Percentiles rank a stretch among this genome's conserved stretches.
Conservation (phyloP, 176 grass and related monocot genomes). For the Cymbopogon citratus region DNA sequence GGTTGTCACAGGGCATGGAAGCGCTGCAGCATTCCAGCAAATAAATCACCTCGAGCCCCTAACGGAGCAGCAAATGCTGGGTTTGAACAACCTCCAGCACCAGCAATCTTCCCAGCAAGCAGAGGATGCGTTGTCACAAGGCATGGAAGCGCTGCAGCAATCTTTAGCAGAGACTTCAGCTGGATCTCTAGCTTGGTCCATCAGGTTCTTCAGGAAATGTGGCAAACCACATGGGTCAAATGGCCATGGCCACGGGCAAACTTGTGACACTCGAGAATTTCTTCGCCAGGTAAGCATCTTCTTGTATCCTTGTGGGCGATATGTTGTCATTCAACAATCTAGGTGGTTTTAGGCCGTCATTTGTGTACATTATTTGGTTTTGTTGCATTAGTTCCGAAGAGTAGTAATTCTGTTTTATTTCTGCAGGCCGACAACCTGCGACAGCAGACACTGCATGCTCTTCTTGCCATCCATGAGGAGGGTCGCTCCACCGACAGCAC, state of each 20-base stretch:
- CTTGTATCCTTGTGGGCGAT: background rate
- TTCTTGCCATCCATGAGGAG: too few species aligned
- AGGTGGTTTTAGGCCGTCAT: background rate
- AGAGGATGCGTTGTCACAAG: background rate
- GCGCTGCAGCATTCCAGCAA: too few species aligned
- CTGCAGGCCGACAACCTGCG: too few species aligned
- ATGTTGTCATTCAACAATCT: background rate
- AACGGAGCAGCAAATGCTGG: constrained; percentile 38
- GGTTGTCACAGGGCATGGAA: too few species aligned
- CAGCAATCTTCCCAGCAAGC: constrained; percentile 53
- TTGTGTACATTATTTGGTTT: constrained; percentile 8
- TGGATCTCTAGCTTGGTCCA: constrained; percentile 37
- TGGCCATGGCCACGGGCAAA: constrained; percentile 57
- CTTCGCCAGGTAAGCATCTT: constrained; percentile 45
- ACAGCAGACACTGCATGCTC: too few species aligned
- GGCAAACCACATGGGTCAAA: constrained; percentile 80
- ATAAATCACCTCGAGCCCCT: constrained; percentile 45
- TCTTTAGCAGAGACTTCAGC: constrained; percentile 67
- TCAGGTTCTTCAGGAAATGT: constrained; percentile 48
- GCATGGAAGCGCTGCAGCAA: constrained; percentile 55
- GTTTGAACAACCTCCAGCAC: constrained; percentile 45
- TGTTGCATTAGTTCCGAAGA: background rate
- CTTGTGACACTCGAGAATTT: constrained; percentile 69
- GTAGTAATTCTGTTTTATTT: background rate
- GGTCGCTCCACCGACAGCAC: background rate